Evolutionary conservation across 2,329 filamentous ascomycete species (phyloP), one percentile per base, ranked within the genome.

Genomic region (Colletotrichum cordylinicola): DNA sequence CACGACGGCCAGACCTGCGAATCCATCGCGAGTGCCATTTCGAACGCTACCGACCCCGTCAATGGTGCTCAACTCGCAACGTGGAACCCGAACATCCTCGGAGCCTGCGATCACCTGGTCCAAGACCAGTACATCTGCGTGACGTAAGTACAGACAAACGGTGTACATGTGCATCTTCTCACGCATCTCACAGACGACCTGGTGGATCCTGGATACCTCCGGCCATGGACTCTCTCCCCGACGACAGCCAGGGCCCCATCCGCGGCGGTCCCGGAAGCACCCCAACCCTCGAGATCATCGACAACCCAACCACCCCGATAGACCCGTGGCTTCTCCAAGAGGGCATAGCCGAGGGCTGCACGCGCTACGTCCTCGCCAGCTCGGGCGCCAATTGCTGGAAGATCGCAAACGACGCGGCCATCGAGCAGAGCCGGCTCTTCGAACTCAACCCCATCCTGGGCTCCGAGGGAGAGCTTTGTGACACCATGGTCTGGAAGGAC

Each of bases 381-480:
- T 35, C 56, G n/a, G 69, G 56, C 12, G 66, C 66, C 15, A 56
- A 29, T 15, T 68, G 66, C 37, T 68, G 66, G 66, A 52, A 68
- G 35, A 21, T 68, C 15, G 29, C 66, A 15, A 68, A 52, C 31
- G 66, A 68, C 48, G 55, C 31, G 31, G 66, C 48, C 9, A 58
- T 68, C 15, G 29, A 33, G 72, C 70, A 21, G 62, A 35, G n/a
- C 56, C 65, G 18, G 56, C 68, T 64, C 39, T 78, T 33, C 61
- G 70, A 70, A 71, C 70, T 67, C 73, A 80, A 80, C 52, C 67
- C 77, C 9, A 73, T 78, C 8, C 60, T 80, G 3, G 79, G 77
- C 24, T 27, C 55, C 2, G 65, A 76, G 37, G 80, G 82, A 8
- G 74, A 72, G 15, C 79, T 82, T 60, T 82, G 81, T 62, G 64